Evolutionary conservation across 495 filamentous ascomycete species (phyloP).

Genomic region (Neurospora tetrasperma): DNA sequence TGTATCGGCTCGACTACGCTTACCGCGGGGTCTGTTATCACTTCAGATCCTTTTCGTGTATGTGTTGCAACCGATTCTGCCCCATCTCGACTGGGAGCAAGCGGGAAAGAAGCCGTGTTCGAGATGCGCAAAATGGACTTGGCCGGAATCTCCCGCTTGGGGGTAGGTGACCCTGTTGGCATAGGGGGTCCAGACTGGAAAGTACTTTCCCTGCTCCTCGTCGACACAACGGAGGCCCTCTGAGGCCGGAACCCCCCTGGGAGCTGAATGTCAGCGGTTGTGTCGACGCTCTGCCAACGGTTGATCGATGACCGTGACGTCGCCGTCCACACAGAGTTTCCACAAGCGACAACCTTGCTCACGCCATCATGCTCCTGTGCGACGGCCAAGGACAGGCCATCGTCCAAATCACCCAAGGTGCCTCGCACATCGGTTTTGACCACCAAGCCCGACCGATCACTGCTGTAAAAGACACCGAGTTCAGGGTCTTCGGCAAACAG

Average conservation of each 20-base stretch:
- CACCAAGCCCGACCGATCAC: constrained; percentile 80
- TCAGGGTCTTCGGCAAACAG: constrained; percentile 80
- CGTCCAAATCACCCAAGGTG: constrained; percentile 64
- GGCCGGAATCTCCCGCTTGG: constrained; percentile 59
- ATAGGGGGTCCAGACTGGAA: constrained; percentile 4
- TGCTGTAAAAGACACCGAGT: constrained; percentile 85
- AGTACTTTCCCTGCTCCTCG: constrained; percentile 19
- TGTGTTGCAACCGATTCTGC: constrained; percentile 35
- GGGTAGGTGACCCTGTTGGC: constrained; percentile 12
- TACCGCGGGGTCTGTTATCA: constrained; percentile 47
- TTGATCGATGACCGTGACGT: constrained; percentile 93
- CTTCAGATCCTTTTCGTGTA: constrained; percentile 50
- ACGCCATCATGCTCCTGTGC: constrained; percentile 87
- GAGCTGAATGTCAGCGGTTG: constrained; percentile 42
- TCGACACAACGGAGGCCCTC: constrained; percentile 39
- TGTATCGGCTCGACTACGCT: constrained; percentile 55
- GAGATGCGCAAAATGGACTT: constrained; percentile 70
- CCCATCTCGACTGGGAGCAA: constrained; percentile 25
- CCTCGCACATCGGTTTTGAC: constrained; percentile 86
- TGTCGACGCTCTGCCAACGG: constrained; percentile 83
- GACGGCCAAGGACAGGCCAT: constrained; percentile 78
- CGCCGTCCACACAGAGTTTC: constrained; percentile 84
- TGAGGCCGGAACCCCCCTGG: constrained; percentile 46
- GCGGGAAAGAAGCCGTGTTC: constrained; percentile 67
- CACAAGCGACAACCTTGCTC: constrained; percentile 69